Base-by-base conservation (phyloP, 768 basidiomycete genomes). In the Psilocybe tampanensis region DNA sequence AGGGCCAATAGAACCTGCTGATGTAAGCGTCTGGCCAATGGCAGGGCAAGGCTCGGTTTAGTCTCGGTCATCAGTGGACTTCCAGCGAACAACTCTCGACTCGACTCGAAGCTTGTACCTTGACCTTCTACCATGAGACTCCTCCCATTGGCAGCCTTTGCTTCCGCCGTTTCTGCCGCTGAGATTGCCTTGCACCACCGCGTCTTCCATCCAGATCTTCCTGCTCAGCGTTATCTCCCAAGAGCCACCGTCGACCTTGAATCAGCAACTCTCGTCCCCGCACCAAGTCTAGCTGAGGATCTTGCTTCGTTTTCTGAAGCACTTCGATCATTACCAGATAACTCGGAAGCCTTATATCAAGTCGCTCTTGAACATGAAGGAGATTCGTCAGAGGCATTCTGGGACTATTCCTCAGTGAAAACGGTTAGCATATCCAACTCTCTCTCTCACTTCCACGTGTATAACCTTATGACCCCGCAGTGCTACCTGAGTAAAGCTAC, bases 371-470 rank as follows among this genome's bases (percentile, higher is more conserved):
- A 82, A 48, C 80, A 74, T 36, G 74, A 73, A 21, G 68, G 67
- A 19, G 77, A 78, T 54, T 62, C 62, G 36, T 60, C 78, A 56
- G 76, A 80, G 61, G 69, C 76, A 47, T 67, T 78, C 60, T 86
- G 84, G 80, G 79, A 80, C 64, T 70, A 83, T 44, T 84, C 83
- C 0, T 83, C 86, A 32, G 84, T 88, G 48, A 86, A 86, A 71
- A 77, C 78, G 53, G 86, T 89, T 60, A 78, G 74, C 33, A 55
- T 34, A 45, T 34, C 29, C 36, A 11, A 32, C 47, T 63, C 58
- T 52, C 54, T 56, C 55, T 47, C 32, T 6, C 39, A 42, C 23
- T 36, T 15, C 45, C 54, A 41, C 48, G n/a, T 39, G 12, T 3
- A 39, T 43, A 58, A 21, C 60, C 15, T 29, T 36, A 44, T 60